Percentiles rank a stretch among this genome's conserved stretches.
Evolutionary conservation across 2,329 filamentous ascomycete species (phyloP).

Genomic region (Aspergillus texensis): DNA sequence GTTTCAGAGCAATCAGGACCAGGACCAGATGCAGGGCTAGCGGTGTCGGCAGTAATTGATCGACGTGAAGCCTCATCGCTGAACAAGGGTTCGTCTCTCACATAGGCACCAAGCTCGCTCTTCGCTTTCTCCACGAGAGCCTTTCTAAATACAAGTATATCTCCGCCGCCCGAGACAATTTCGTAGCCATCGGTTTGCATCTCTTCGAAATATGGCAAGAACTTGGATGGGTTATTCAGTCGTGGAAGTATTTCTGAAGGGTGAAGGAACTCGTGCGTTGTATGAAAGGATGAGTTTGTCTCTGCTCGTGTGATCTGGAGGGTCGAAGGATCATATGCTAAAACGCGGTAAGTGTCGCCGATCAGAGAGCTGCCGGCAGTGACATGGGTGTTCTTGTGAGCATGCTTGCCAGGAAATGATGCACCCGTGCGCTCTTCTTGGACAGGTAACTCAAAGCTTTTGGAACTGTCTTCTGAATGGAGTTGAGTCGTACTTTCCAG

Average conservation of each 20-base stretch:
- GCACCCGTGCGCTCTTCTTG: not conserved
- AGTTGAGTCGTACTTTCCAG: not conserved
- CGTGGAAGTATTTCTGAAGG: constrained; percentile 40
- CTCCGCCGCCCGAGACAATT: constrained; percentile 43
- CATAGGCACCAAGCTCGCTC: not conserved
- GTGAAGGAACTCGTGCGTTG: constrained; percentile 25
- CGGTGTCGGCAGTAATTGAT: constrained; percentile 18
- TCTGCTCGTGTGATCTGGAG: constrained; percentile 34
- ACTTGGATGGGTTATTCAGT: constrained; percentile 45
- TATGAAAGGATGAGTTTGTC: constrained; percentile 35
- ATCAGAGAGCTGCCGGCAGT: not conserved
- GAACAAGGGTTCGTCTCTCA: constrained; percentile 9
- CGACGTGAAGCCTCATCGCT: not conserved
- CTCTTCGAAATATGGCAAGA: constrained; percentile 42
- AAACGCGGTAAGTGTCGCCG: constrained; percentile 35
- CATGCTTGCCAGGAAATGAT: not conserved
- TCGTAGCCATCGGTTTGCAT: constrained; percentile 46
- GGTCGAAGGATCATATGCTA: constrained; percentile 41
- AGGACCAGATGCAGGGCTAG: constrained; percentile 6
- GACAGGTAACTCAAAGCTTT: not conserved
- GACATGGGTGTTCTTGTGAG: not conserved
- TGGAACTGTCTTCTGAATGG: not conserved
- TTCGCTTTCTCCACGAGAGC: not conserved
- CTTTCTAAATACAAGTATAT: constrained; percentile 46
- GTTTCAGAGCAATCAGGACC: not conserved